Conservation (phyloP, 306 rosid species). For the Cercis canadensis region DNA sequence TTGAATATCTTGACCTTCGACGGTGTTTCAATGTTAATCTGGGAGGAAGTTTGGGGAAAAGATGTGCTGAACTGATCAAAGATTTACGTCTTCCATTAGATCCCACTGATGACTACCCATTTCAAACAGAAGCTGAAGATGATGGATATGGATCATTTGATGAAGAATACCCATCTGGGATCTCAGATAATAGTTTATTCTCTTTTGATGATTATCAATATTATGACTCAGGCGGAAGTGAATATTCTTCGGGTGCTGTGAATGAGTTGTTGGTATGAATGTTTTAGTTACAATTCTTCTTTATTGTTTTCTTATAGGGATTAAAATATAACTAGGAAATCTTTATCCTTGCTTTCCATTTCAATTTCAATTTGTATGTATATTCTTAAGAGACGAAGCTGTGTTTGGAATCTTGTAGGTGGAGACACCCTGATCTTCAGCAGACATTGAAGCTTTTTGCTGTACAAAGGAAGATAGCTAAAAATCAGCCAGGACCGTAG, state of each 20-base stretch:
- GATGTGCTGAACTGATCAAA: slow-evolving; percentile 56
- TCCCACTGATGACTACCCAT: slow-evolving; percentile 45
- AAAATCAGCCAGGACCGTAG: slow-evolving; percentile 10
- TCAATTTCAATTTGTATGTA: background rate
- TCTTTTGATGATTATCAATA: slow-evolving; percentile 40
- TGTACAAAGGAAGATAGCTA: slow-evolving; percentile 21
- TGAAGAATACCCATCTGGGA: slow-evolving; percentile 47
- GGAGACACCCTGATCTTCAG: background rate
- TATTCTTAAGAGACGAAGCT: too few relatives aligned
- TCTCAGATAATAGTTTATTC: slow-evolving; percentile 42
- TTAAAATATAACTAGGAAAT: too few relatives aligned
- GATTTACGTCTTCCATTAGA: slow-evolving; percentile 55
- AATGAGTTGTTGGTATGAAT: slow-evolving; percentile 22
- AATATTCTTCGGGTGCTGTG: too few relatives aligned
- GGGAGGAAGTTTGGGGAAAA: slow-evolving; percentile 43
- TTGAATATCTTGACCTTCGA: slow-evolving; percentile 73
- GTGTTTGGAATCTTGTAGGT: background rate
- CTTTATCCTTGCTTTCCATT: too few relatives aligned
- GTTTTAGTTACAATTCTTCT: background rate
- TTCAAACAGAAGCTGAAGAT: background rate
- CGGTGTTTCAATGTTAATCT: slow-evolving; percentile 53
- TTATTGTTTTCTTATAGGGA: too few relatives aligned
- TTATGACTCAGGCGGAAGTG: slow-evolving; percentile 49
- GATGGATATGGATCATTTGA: slow-evolving; percentile 40
- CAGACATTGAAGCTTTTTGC: background rate